Percentiles rank a stretch among this genome's conserved stretches.
These are phyloP conservation scores for Erucastrum elatum DNA, from an alignment of 345 rosid genomes.

Conservation along the genomic window DNA sequence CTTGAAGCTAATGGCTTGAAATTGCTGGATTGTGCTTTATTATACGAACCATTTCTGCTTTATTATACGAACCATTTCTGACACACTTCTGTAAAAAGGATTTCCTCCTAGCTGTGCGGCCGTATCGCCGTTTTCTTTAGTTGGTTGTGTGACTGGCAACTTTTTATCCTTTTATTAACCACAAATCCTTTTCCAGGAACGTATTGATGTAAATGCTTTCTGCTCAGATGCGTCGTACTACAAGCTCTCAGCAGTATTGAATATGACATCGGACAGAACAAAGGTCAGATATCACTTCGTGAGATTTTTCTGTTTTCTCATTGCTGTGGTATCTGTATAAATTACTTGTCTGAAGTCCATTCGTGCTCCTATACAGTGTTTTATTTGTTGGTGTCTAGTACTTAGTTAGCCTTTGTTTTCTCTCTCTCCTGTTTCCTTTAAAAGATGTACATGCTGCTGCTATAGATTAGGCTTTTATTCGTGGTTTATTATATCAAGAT, in stretches of 20 bases:
- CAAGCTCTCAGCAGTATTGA: conserved; percentile 81
- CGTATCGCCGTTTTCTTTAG: conserved; percentile 11
- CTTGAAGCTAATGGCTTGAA: conserved; percentile 9
- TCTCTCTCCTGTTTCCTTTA: conserved; percentile 15
- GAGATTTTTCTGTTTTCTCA: conserved; percentile 8
- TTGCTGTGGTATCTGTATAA: not conserved
- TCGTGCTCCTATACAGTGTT: conserved; percentile 12
- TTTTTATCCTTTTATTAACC: conserved; percentile 6
- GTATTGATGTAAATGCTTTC: conserved; percentile 83
- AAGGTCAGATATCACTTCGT: conserved; percentile 57
- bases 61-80: conserved; percentile 2
- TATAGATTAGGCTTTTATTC: not conserved
- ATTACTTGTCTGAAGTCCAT: conserved; percentile 1
- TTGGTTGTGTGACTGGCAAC: conserved; percentile 1
- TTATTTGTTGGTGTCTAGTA: conserved; percentile 11
- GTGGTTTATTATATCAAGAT: conserved; percentile 11
- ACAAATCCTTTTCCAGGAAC: conserved; percentile 62
- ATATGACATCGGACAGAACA: conserved; percentile 92
- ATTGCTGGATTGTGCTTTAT: not conserved
- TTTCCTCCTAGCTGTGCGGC: conserved; percentile 1
- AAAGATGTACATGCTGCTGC: conserved; percentile 1
- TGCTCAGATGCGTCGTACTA: conserved; percentile 78
- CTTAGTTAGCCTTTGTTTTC: conserved; percentile 8
- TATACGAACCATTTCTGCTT: conserved; percentile 4
- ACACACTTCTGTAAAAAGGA: not conserved